Evolutionary conservation across 768 basidiomycete species (phyloP).

Genomic region (Lactarius hatsudake): DNA sequence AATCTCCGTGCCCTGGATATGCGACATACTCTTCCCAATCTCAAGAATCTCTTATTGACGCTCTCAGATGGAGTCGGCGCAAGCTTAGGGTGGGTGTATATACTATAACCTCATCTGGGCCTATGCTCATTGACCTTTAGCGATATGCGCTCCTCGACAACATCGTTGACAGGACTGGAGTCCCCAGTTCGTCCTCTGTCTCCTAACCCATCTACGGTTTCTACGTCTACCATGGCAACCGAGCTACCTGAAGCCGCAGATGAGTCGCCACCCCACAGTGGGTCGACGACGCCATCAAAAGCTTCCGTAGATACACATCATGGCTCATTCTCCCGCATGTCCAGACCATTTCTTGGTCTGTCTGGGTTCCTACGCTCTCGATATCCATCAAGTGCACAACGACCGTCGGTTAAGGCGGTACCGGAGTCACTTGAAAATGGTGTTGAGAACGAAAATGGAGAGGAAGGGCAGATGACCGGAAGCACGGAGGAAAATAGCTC

Average conservation of each 20-base stretch:
- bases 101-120: neutral
- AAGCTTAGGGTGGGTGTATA: conserved; percentile 43
- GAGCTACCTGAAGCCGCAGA: conserved; percentile 35
- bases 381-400: conserved; percentile 47
- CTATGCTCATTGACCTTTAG: neutral
- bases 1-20: conserved; percentile 87
- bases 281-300: conserved; percentile 54
- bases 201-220: conserved; percentile 1
- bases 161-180: conserved; percentile 16
- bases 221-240: conserved; percentile 3
- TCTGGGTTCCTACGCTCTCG: conserved; percentile 62
- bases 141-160: neutral
- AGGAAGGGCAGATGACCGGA: conserved; percentile 26
- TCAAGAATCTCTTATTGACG: conserved; percentile 89
- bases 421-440: conserved; percentile 29
- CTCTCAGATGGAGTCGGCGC: conserved; percentile 68
- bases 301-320: conserved; percentile 25
- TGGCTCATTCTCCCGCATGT: conserved; percentile 36
- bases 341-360: conserved; percentile 45
- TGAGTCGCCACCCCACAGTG: conserved; percentile 49
- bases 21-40: conserved; percentile 93
- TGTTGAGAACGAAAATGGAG: conserved; percentile 21
- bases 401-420: conserved; percentile 29
- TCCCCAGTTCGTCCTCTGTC: conserved; percentile 13
- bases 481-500: neutral